Percentiles rank a stretch among this genome's conserved stretches.
Evolutionary conservation across 140 eudicot genomes (phyloP).

Genomic region (Anethum foeniculum): DNA sequence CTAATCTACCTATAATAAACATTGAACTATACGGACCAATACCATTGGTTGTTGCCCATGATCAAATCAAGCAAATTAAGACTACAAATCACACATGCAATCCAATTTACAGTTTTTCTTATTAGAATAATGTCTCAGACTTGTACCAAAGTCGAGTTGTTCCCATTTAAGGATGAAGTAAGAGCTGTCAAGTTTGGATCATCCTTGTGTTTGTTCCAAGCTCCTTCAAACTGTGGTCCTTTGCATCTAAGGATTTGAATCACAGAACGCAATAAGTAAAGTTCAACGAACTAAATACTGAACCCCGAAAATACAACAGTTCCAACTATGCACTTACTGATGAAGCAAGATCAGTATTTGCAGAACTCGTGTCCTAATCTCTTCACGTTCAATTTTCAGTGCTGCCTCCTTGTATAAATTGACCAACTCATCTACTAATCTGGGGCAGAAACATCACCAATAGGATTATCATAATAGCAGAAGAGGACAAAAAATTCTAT

Average conservation of each 20-base stretch:
- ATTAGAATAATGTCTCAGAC: not conserved
- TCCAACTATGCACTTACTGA: slow-evolving; percentile 30
- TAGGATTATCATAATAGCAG: not conserved
- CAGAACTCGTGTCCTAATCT: slow-evolving; percentile 44
- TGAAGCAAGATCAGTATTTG: slow-evolving; percentile 53
- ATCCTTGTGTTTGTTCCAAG: slow-evolving; percentile 73
- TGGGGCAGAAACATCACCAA: slow-evolving; percentile 18
- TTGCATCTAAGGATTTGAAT: slow-evolving; percentile 46
- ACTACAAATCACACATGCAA: not conserved
- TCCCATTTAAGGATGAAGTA: slow-evolving; percentile 16
- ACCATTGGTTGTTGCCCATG: not conserved
- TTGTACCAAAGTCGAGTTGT: slow-evolving; percentile 16
- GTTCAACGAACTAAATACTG: not conserved
- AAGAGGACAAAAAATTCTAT: not conserved
- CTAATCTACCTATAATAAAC: not conserved
- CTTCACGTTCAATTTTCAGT: slow-evolving; percentile 53
- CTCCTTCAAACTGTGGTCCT: slow-evolving; percentile 58
- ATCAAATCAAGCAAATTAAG: not conserved
- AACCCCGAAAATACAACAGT: not conserved
- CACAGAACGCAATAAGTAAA: not conserved
- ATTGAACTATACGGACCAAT: not conserved
- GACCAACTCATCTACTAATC: slow-evolving; percentile 79
- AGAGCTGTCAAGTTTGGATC: slow-evolving; percentile 63
- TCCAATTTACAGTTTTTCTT: not conserved
- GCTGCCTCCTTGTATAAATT: slow-evolving; percentile 77